Base-by-base conservation (phyloP, 805 yeast genomes). In the Debaryomyces prosopidis region DNA sequence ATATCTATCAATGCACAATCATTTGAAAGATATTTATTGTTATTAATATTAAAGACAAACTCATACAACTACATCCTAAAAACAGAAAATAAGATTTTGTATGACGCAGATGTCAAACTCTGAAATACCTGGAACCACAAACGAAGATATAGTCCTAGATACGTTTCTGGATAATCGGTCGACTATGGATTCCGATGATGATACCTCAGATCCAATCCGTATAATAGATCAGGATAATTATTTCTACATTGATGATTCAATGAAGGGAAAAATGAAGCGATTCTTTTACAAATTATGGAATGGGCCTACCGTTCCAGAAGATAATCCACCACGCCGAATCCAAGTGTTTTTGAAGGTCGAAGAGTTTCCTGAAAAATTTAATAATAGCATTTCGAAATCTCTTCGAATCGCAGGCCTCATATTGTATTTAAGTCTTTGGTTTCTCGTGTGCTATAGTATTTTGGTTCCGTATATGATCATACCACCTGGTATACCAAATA, bases 271-370 rank as follows among this genome's bases (percentile, higher is more conserved):
- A 23, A 16, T 36, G 27, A 34, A 15, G 20, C 49, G 55, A 7
- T 56, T 73, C 33, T 45, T 72, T 15, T 46, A 52, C n/a, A 55
- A 51, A 16, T 18, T 79, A 1, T 79, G 87, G 84, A 44, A 64
- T n/a, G 89, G 90, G 1, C 89, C 89, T 0, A 54, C 48, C 1
- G 51, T 53, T 2, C 74, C 80, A 1, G 46, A 48, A 15, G 87
- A 83, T 52, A 67, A 63, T 1, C 76, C 81, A 2, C 83, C 85
- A 1, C 45, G 48, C 2, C 65, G 75, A 32, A 59, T 63, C 2
- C 44, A 49, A 4, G 46, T 51, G 28, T 42, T 53, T 4, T 33
- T 39, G 6, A 32, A 27, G 16, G 34, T 59, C 27, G 85, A 82
- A 42, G 57, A 54, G 2, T 60, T 76, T 32, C 86, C 87, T 0